phyloP scores from a whole-genome alignment of 805 yeast species.

The Candida ovalis region DNA sequence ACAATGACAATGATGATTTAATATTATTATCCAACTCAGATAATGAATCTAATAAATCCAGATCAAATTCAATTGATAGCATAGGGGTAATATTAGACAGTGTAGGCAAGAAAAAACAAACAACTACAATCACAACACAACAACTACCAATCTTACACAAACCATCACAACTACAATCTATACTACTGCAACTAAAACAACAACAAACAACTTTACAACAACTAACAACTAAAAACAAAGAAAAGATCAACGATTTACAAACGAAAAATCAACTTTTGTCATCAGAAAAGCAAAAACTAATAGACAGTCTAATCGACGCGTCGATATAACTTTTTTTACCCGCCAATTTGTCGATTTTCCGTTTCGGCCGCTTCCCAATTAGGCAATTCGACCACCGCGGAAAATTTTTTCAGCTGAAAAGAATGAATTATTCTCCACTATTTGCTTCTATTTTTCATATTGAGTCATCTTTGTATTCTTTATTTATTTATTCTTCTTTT shows the following conservation, averaged over 20 bases:
- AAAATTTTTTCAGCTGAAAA: not conserved
- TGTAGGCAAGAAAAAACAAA: not conserved
- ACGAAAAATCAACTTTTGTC: not conserved
- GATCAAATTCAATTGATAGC: not conserved
- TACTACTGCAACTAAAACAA: not conserved
- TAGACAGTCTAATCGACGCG: too few species aligned
- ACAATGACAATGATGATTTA: not conserved
- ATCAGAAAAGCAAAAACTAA: too few species aligned
- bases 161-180: not conserved
- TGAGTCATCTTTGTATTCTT: not conserved
- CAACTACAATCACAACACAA: not conserved
- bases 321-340: too few species aligned
- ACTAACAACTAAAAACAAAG: not conserved
- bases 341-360: too few species aligned
- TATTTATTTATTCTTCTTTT: not conserved
- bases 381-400: not conserved
- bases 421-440: too few species aligned
- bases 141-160: slow-evolving; percentile 1
- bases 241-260: not conserved
- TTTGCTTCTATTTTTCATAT: too few species aligned
- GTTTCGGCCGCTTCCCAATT: slow-evolving; percentile 8
- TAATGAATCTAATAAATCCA: not conserved
- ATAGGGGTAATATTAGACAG: slow-evolving; percentile 5
- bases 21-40: not conserved
- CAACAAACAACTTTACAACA: not conserved